Evolutionary conservation across 148 eudicot genomes (phyloP).

Genomic region (Rhododendron ferrugineum): DNA sequence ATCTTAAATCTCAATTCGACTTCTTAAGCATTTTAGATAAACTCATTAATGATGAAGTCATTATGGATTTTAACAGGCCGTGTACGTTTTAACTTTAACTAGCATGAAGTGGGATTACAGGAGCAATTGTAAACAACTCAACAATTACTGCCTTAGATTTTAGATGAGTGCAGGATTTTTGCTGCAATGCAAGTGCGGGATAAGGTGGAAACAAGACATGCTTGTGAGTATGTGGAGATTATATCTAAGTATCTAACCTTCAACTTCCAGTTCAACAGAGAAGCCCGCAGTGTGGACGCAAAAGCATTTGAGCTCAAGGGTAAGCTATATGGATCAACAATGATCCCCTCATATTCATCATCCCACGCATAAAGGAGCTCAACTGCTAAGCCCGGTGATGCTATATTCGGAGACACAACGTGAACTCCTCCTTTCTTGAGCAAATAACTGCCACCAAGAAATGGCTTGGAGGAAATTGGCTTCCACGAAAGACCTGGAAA

Average conservation of each 20-base stretch:
- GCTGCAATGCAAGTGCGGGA: not conserved
- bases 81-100: not conserved
- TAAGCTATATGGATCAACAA: constrained; percentile 27
- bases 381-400: not conserved
- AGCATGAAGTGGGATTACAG: not conserved
- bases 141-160: not conserved
- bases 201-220: not conserved
- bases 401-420: constrained; percentile 15
- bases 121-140: not conserved
- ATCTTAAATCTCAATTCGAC: not conserved
- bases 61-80: not conserved
- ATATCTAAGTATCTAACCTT: constrained; percentile 15
- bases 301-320: constrained; percentile 23
- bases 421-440: constrained; percentile 11
- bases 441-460: constrained; percentile 8
- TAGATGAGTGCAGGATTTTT: not conserved
- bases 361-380: constrained; percentile 22
- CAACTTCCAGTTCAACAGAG: constrained; percentile 25
- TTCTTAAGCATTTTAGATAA: not conserved
- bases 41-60: not conserved
- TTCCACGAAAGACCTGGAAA: constrained; percentile 10
- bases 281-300: constrained; percentile 23
- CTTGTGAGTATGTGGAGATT: not conserved
- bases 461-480: constrained; percentile 9
- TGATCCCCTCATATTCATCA: constrained; percentile 27